Evolutionary conservation across 495 filamentous ascomycete genomes (phyloP).

Genomic region (Evansstolkia leycettana): DNA sequence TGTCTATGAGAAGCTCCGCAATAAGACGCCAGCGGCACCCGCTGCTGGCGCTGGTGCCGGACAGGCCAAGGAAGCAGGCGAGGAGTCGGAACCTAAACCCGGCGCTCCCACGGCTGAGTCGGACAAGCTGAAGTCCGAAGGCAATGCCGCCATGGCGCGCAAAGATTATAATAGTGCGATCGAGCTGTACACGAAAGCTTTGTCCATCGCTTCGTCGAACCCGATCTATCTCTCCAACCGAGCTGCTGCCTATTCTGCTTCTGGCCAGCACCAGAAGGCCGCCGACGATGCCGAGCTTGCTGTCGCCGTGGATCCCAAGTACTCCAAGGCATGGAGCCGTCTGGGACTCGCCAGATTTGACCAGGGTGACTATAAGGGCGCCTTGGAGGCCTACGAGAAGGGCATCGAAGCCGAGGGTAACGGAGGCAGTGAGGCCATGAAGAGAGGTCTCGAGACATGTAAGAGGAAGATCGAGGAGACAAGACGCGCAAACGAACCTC

Average conservation of each 20-base stretch:
- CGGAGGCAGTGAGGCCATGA: conserved; percentile 73
- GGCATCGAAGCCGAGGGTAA: conserved; percentile 91
- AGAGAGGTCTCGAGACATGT: conserved; percentile 86
- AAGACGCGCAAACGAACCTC: conserved; percentile 34
- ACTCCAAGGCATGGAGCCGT: conserved; percentile 92
- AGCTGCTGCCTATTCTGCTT: conserved; percentile 77
- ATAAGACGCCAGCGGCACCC: conserved; percentile 37
- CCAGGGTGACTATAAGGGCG: conserved; percentile 75
- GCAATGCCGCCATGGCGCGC: conserved; percentile 84
- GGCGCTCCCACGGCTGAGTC: conserved; percentile 50
- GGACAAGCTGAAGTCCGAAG: conserved; percentile 77
- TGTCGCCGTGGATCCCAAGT: conserved; percentile 72
- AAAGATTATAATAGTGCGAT: conserved; percentile 80
- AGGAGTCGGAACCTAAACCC: conserved; percentile 17
- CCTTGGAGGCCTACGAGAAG: conserved; percentile 87
- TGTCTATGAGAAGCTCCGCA: conserved; percentile 91
- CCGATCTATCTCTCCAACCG: conserved; percentile 97
- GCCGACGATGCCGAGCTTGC: conserved; percentile 80
- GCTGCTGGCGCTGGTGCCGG: conserved; percentile 10
- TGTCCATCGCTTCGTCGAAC: conserved; percentile 69
- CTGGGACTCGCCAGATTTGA: conserved; percentile 85
- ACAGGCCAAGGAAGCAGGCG: conserved; percentile 7
- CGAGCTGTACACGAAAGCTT: conserved; percentile 71
- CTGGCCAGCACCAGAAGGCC: conserved; percentile 69
- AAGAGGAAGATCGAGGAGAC: conserved; percentile 68